phyloP scores from a whole-genome alignment of 192 early-diverging fungal genomes.

The Chytriomyces sp. region DNA sequence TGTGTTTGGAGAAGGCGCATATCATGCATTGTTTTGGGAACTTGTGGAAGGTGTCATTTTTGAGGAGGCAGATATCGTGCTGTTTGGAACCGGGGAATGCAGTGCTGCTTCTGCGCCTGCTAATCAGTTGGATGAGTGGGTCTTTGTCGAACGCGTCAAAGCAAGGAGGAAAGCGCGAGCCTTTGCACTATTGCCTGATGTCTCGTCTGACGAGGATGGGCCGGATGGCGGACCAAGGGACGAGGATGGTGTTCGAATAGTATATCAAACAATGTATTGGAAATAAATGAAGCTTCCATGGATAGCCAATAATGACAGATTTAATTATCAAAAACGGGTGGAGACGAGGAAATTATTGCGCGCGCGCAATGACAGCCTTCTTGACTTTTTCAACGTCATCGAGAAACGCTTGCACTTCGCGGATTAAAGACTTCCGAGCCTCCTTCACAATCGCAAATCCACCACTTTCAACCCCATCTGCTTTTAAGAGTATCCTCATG shows the following conservation, averaged over 20 bases:
- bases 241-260: neutral
- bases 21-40: constrained; percentile 7
- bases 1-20: neutral
- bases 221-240: constrained; percentile 15
- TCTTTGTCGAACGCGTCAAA: neutral
- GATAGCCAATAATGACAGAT: too few relatives aligned
- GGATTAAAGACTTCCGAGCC: neutral
- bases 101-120: neutral
- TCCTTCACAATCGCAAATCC: neutral
- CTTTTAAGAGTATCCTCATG: neutral
- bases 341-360: neutral
- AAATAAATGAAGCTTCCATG: constrained; percentile 19
- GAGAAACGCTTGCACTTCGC: neutral
- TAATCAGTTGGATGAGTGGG: neutral
- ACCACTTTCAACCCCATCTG: neutral
- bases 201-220: constrained; percentile 16
- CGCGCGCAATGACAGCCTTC: neutral
- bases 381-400: neutral
- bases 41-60: constrained; percentile 12
- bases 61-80: constrained; percentile 16
- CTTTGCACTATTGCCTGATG: neutral
- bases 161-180: neutral
- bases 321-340: too few relatives aligned
- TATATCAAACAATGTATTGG: constrained; percentile 10
- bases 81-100: constrained; percentile 3